A percentile compares a stretch with the other conserved stretches of the same genome.
phyloP scores from a whole-genome alignment of 2,329 filamentous ascomycete genomes.

The Epichloe glyceriae region DNA sequence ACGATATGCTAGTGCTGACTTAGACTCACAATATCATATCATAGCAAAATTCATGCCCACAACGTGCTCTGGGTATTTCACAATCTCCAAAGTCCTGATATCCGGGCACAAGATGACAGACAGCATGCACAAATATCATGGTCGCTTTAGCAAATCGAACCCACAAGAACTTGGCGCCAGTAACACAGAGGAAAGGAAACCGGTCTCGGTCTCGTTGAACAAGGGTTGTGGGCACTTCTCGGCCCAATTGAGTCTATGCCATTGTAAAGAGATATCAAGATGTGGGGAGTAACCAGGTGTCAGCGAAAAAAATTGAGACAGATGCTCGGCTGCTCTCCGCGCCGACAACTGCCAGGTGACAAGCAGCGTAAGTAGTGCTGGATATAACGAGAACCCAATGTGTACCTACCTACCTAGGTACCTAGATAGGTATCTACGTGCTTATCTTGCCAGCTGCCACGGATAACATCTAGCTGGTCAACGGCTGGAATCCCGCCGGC shows the following conservation, averaged over 20 bases:
- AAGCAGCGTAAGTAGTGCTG: no score
- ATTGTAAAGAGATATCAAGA: background rate
- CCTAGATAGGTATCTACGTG: background rate
- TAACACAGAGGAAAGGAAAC: no score
- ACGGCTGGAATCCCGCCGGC: background rate
- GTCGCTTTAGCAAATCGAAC: no score
- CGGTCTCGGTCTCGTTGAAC: no score
- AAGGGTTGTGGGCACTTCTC: no score
- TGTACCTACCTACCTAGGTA: slow-evolving; percentile 3
- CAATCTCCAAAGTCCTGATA: background rate
- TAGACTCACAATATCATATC: background rate
- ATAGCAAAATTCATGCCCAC: background rate
- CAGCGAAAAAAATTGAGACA: background rate
- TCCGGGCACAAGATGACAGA: background rate
- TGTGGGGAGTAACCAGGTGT: background rate
- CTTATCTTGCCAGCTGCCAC: background rate
- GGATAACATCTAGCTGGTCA: background rate
- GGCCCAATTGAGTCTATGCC: no score
- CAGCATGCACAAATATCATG: background rate
- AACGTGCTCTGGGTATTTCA: background rate
- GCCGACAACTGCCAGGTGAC: background rate
- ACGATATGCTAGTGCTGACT: background rate
- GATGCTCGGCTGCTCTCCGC: background rate
- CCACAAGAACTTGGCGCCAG: no score
- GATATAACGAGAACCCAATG: no score